A percentile compares a stretch with the other conserved stretches of the same genome.
phyloP scores from a whole-genome alignment of 805 yeast genomes.

The Suhomyces prunicola region DNA sequence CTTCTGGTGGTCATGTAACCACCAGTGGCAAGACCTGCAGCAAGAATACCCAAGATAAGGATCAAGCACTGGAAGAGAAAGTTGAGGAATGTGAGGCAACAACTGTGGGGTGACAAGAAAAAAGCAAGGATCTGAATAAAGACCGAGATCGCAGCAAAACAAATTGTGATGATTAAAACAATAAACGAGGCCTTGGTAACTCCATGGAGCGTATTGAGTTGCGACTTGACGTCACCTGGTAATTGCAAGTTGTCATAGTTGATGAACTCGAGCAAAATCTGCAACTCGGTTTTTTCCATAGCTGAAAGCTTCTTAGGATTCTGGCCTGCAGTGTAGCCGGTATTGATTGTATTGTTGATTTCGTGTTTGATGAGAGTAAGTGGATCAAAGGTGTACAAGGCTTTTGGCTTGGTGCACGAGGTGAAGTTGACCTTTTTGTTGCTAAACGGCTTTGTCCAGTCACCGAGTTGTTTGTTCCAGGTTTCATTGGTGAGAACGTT shows the following conservation, averaged over 20 bases:
- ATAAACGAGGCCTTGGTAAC: constrained; percentile 58
- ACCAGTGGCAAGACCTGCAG: constrained; percentile 63
- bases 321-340: constrained; percentile 20
- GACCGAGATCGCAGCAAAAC: constrained; percentile 42
- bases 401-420: constrained; percentile 53
- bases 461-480: constrained; percentile 1
- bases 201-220: constrained; percentile 42
- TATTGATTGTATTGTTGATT: constrained; percentile 24
- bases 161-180: constrained; percentile 26
- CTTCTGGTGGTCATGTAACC: constrained; percentile 48
- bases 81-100: constrained; percentile 45
- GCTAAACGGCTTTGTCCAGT: constrained; percentile 15
- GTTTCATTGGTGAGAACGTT: constrained; percentile 3
- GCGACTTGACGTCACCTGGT: constrained; percentile 52
- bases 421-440: constrained; percentile 32
- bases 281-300: constrained; percentile 15
- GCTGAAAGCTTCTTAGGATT: constrained; percentile 13
- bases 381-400: constrained; percentile 59
- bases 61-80: constrained; percentile 44
- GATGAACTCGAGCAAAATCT: constrained; percentile 20
- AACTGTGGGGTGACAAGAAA: constrained; percentile 42
- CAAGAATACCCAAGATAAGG: constrained; percentile 41
- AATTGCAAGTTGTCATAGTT: constrained; percentile 37
- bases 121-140: constrained; percentile 45
- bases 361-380: constrained; percentile 33